Conservation (phyloP, 2,329 filamentous ascomycete genomes). For the Spiromastix sp. region DNA sequence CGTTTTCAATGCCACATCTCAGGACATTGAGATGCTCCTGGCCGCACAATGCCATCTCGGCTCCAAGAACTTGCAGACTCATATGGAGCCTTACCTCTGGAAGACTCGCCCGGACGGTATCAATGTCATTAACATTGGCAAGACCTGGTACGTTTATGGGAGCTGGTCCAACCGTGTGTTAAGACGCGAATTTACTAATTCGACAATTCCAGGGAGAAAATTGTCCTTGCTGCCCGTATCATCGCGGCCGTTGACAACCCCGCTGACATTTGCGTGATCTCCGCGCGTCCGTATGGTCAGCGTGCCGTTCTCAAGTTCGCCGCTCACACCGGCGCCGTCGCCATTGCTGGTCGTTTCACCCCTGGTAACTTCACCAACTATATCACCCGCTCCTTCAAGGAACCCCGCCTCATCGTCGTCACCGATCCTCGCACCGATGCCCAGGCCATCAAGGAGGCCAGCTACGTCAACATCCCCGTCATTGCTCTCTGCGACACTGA, state of each 20-base stretch:
- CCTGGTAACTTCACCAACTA: conserved; percentile 99
- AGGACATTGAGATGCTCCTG: conserved; percentile 99
- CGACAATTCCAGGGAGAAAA: conserved; percentile 76
- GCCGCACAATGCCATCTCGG: conserved; percentile 94
- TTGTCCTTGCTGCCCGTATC: conserved; percentile 96
- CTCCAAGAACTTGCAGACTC: conserved; percentile 98
- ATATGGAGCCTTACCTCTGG: conserved; percentile 99
- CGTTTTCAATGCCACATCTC: conserved; percentile 90
- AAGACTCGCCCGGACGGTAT: conserved; percentile 98
- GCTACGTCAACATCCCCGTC: conserved; percentile 99
- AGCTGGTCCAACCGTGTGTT: no score
- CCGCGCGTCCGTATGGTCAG: conserved; percentile 98
- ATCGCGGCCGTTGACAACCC: conserved; percentile 99
- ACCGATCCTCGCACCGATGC: conserved; percentile 99
- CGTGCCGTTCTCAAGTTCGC: conserved; percentile 99
- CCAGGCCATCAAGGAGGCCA: conserved; percentile 99
- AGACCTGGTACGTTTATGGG: conserved; percentile 90
- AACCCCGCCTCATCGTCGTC: conserved; percentile 98
- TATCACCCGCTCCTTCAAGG: conserved; percentile 99
- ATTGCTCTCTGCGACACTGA: conserved; percentile 98
- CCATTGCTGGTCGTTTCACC: conserved; percentile 99
- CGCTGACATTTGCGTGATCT: conserved; percentile 98
- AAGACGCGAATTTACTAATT: conserved; percentile 9
- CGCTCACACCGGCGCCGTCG: conserved; percentile 91
- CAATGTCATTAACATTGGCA: conserved; percentile 99